These are phyloP conservation scores for Globisporangium takayamanum DNA, from an alignment of 352 stramenopile genomes.

Conservation along the genomic window DNA sequence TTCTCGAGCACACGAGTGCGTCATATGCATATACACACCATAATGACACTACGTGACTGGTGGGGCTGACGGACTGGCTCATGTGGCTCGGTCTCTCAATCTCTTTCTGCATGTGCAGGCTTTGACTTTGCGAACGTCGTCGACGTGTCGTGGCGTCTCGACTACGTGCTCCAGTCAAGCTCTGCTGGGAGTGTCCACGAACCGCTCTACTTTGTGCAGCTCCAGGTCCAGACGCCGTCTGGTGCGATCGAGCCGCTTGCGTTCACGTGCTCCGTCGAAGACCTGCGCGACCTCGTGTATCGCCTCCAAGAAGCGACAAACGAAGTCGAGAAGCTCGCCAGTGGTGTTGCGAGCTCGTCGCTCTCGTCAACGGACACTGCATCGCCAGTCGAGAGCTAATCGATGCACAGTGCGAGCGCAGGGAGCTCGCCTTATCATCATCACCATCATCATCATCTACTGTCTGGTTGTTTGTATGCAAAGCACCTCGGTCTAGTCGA, in stretches of 20 bases:
- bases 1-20: constrained; percentile 31
- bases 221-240: constrained; percentile 48
- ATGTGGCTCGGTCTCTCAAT: not conserved
- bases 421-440: no score
- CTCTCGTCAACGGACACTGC: no score
- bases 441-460: no score
- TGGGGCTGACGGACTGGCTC: not conserved
- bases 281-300: constrained; percentile 65
- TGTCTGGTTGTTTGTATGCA: no score
- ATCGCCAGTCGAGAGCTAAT: no score
- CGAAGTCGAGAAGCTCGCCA: constrained; percentile 49
- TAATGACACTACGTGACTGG: not conserved
- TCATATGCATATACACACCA: not conserved
- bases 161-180: constrained; percentile 61
- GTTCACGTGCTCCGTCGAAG: constrained; percentile 67
- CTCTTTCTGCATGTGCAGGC: constrained; percentile 18
- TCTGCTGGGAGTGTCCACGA: constrained; percentile 45
- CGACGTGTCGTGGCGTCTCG: constrained; percentile 60
- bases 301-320: constrained; percentile 56
- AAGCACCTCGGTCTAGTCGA: no score
- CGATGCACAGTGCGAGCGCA: no score
- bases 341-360: not conserved
- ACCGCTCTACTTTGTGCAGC: constrained; percentile 56
- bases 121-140: constrained; percentile 76
- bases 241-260: constrained; percentile 25